phyloP scores from a whole-genome alignment of 2,329 filamentous ascomycete species.

The Podosphaera xanthii region DNA sequence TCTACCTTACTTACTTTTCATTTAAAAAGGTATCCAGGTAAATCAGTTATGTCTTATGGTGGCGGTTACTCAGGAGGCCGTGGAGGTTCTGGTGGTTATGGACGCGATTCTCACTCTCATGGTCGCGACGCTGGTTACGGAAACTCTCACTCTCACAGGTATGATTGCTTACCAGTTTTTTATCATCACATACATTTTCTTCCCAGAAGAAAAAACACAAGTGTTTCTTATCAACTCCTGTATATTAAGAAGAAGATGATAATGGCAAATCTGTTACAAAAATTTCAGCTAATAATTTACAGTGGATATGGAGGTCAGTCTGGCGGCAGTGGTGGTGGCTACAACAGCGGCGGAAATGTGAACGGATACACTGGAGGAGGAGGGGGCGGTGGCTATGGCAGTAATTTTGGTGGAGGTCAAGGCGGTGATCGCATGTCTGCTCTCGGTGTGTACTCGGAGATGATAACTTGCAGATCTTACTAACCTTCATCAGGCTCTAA shows the following conservation, averaged over 20 bases:
- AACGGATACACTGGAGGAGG: conserved; percentile 16
- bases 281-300: conserved; percentile 19
- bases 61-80: conserved; percentile 23
- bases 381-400: conserved; percentile 20
- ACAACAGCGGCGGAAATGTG: conserved; percentile 16
- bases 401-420: conserved; percentile 28
- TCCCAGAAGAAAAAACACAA: conserved; percentile 12
- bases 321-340: conserved; percentile 20
- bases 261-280: neutral
- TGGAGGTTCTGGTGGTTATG: conserved; percentile 24
- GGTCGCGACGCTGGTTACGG: conserved; percentile 21
- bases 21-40: neutral
- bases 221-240: conserved; percentile 4
- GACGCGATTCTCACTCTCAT: conserved; percentile 28
- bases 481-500: conserved; percentile 34
- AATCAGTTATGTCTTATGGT: conserved; percentile 42
- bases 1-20: neutral
- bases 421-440: conserved; percentile 87
- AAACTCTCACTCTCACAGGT: conserved; percentile 28
- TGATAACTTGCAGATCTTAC: neutral
- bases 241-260: too few species aligned
- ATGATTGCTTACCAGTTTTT: conserved; percentile 20
- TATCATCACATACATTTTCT: conserved; percentile 13
- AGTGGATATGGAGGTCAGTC: conserved; percentile 25
- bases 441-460: conserved; percentile 22